Percentiles rank a stretch among this genome's conserved stretches.
These are phyloP conservation scores for Pharnaceum exiguum DNA, from an alignment of 148 eudicot genomes.

Conservation along the genomic window DNA sequence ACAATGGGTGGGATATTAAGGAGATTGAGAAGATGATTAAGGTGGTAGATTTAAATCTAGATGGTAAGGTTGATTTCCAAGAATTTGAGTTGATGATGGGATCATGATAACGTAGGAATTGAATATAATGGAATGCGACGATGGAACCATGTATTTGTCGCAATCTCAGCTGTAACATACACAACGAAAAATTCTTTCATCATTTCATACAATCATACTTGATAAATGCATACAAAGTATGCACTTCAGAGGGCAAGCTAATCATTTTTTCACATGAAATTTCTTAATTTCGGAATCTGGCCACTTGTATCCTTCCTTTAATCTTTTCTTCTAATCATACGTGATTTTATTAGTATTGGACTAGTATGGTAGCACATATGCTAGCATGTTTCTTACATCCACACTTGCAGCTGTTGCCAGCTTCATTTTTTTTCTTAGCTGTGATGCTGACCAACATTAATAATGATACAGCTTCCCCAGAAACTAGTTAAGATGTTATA, in stretches of 20 bases:
- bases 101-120: background rate
- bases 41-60: conserved; percentile 38
- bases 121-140: background rate
- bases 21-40: conserved; percentile 38
- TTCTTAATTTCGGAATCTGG: background rate
- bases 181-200: conserved; percentile 5
- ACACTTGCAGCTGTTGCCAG: too few relatives aligned
- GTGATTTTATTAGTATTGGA: too few relatives aligned
- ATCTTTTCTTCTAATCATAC: background rate
- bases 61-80: conserved; percentile 42
- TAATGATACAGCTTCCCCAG: too few relatives aligned
- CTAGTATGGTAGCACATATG: too few relatives aligned
- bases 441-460: too few relatives aligned
- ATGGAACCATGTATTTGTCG: background rate
- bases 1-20: conserved; percentile 32
- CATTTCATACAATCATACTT: background rate
- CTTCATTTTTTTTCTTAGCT: too few relatives aligned
- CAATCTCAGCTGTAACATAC: conserved; percentile 1
- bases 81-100: conserved; percentile 42
- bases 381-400: too few relatives aligned
- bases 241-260: background rate
- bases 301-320: background rate
- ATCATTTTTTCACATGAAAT: background rate
- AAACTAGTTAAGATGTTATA: too few relatives aligned
- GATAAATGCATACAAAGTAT: background rate